Conservation (phyloP, 805 yeast genomes). For the Pichia deserticola region DNA sequence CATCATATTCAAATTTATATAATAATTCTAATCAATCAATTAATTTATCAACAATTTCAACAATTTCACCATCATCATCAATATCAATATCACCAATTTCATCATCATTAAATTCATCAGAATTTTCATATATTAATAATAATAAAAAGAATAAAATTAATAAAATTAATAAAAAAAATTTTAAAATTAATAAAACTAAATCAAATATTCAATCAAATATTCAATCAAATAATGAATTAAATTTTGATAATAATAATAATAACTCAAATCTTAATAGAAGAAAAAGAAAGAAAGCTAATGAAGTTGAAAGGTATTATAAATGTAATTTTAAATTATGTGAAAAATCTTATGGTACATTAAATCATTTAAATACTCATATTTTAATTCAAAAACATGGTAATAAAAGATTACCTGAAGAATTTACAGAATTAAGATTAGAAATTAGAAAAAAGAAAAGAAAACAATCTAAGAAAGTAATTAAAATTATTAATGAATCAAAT, state of each 20-base stretch:
- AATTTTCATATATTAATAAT: too few relatives aligned
- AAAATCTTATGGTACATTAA: constrained; percentile 53
- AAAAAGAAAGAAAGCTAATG: constrained; percentile 46
- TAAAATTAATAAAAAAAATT: too few relatives aligned
- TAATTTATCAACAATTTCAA: too few relatives aligned
- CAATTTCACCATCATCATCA: too few relatives aligned
- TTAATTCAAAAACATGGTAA: constrained; percentile 46
- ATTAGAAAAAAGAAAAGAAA: constrained; percentile 26
- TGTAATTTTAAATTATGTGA: constrained; percentile 42
- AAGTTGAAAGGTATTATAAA: constrained; percentile 46
- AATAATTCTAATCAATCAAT: too few relatives aligned
- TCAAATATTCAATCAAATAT: too few relatives aligned
- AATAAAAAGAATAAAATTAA: too few relatives aligned
- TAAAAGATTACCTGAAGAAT: constrained; percentile 48
- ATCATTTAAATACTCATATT: constrained; percentile 53
- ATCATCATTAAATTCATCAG: too few relatives aligned
- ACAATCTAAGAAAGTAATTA: neutral
- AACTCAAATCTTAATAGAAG: constrained; percentile 27
- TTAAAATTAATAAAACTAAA: too few relatives aligned
- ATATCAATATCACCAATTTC: too few relatives aligned
- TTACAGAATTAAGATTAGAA: constrained; percentile 40
- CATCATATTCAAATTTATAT: too few relatives aligned
- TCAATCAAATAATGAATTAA: neutral
- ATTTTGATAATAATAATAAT: too few relatives aligned
- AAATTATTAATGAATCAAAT: neutral